These are phyloP conservation scores for Claviceps digitariae DNA, from an alignment of 2,329 filamentous ascomycete genomes.

Conservation along the genomic window DNA sequence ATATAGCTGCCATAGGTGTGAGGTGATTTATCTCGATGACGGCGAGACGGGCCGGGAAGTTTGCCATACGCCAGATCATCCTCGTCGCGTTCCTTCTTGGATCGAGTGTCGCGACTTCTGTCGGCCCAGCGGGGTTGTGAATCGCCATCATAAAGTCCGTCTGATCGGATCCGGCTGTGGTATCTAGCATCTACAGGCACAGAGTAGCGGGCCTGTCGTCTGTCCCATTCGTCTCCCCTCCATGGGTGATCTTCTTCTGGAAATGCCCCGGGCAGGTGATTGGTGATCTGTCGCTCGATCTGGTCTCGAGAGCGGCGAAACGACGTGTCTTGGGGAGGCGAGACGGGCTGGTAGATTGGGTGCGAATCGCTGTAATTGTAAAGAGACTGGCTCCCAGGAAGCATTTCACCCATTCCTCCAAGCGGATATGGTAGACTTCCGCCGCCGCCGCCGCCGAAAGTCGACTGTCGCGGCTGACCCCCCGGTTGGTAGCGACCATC, in stretches of 20 bases:
- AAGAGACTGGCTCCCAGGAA: constrained; percentile 21
- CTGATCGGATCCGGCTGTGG: constrained; percentile 6
- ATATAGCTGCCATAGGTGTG: constrained; percentile 17
- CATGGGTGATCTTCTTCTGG: constrained; percentile 16
- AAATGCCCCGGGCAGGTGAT: constrained; percentile 19
- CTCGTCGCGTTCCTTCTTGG: constrained; percentile 18
- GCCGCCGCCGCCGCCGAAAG: constrained; percentile 16
- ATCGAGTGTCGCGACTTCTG: constrained; percentile 4
- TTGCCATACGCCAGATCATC: constrained; percentile 39
- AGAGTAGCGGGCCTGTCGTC: constrained; percentile 12
- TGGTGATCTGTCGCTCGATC: constrained; percentile 15
- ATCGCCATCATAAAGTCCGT: constrained; percentile 1
- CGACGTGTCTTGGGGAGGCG: constrained; percentile 21
- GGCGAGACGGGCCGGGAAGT: constrained; percentile 13
- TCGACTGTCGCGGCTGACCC: constrained; percentile 19
- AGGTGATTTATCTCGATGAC: constrained; percentile 10
- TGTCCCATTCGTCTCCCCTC: constrained; percentile 9
- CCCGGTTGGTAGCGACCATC: constrained; percentile 21
- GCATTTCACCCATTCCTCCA: constrained; percentile 22
- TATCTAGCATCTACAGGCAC: constrained; percentile 12
- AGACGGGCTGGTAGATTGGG: constrained; percentile 20
- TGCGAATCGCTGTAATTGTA: constrained; percentile 27
- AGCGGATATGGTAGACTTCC: constrained; percentile 25
- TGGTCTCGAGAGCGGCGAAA: constrained; percentile 21
- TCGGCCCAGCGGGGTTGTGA: background rate